Base-by-base conservation (phyloP, 805 yeast genomes). In the Brettanomyces custersianus region DNA sequence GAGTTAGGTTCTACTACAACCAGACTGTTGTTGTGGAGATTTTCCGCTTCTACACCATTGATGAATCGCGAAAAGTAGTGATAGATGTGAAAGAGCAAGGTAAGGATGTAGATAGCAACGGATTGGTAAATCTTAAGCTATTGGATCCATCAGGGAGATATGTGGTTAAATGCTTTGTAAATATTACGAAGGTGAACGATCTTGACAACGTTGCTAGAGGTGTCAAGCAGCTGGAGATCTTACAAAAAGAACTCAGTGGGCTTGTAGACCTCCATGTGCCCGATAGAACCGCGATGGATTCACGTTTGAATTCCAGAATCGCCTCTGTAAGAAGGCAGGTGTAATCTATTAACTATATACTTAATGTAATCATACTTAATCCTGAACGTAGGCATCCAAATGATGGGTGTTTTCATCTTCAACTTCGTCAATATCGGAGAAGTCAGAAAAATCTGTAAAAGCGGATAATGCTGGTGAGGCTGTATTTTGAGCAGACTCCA, bases 231-330 rank as follows among this genome's bases (percentile, higher is more conserved):
- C 60, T 88, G 43, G 60, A 75, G 32, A 63, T 59, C 31, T 59
- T 86, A 27, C 84, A 83, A 54, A 73, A 64, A 15, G 84, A 78
- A 34, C 60, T 88, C 40, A 61, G 67, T 38, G 87, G 87, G 11
- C 62, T 86, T 34, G 67, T 88, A 7, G 74, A 74, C 32, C 64
- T 88, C 32, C 73, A 65, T 15, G 72, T 82, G 22, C 94, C 95
- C 4, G 92, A 84, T 49, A 67, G 95, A 42, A 74, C 74, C 51
- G 64, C 68, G 19, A 84, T 87, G 86, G 95, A 87, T 54, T 74
- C 88, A 1, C 69, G 95, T 45, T 67, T 81, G 20, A 55, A 54
- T 37, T 57, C 63, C n/a, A 47, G 47, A 36, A 46, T 50, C n/a
- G 53, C 45, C 9, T 25, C 37, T 7, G 27, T 31, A 12, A 24